Base-by-base conservation (phyloP, 441 rosid species). In the Populus hybrid region DNA sequence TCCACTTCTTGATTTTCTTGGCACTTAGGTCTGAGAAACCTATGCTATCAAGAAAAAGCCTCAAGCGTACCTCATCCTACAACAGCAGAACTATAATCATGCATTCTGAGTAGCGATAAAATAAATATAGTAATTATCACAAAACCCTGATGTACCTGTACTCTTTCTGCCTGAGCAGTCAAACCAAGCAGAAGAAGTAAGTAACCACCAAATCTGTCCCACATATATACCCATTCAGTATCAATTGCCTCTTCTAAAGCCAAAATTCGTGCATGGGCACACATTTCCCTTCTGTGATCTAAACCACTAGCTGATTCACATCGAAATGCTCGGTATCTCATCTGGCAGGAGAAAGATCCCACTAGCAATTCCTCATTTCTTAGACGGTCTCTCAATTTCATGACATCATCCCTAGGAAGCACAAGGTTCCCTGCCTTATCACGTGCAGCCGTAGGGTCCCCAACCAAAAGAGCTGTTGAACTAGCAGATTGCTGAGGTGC, bases 401-500 rank as follows among this genome's bases (percentile, higher is more conserved):
- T 81, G 77, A 97, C 99, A 91, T 97, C 99, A 83, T 93, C 99
- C 88, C 99, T 90, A 40, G 99, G 99, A 85, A 97, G 99, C 76
- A 94, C 97, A 79, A 85, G 92, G 82, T 97, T 97, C 77, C 99
- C 99, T 82, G 97, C 97, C 87, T 95, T 94, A 84, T 97, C 99
- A 85, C 92, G 97, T 76, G 93, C 85, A 36, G 94, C 97, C 77
- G 94, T 92, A 71, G 99, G 99, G 73, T 97, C 99, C 72, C 99
- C 99, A 75, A 95, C 90, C 89, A 97, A 87, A 86, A 97, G 99
- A 84, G 98, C 98, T 67, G 98, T 94, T 76, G 99, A 97, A 86
- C 99, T 97, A 78, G 99, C 99, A 71, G 99, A 97, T 85, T 98
- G 89, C 85, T 97, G 99, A 19, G 99, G 99, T 73, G 99, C 99